A percentile compares a stretch with the other conserved stretches of the same genome.
Evolutionary conservation across 371 early-diverging fungal species (phyloP).

Genomic region (Mycotypha africana): DNA sequence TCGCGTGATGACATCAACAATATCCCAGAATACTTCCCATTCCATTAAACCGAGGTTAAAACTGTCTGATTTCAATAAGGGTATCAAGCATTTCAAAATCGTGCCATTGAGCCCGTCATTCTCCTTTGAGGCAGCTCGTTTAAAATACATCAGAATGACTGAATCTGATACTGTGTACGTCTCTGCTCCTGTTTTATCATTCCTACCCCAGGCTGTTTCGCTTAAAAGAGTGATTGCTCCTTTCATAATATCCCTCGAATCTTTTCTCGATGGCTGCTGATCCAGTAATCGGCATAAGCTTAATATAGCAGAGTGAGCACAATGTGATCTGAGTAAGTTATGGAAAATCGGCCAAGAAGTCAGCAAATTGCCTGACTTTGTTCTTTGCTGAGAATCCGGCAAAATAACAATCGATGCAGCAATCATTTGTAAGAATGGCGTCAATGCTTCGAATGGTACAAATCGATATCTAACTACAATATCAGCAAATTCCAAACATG

Average conservation of each 20-base stretch:
- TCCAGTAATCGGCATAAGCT: constrained; percentile 53
- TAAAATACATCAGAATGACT: constrained; percentile 31
- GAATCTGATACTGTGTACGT: constrained; percentile 31
- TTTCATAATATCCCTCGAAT: constrained; percentile 24
- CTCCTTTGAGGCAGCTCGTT: constrained; percentile 19
- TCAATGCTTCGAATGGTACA: constrained; percentile 54
- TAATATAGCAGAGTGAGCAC: constrained; percentile 56
- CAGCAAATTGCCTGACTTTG: constrained; percentile 14
- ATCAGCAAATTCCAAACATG: constrained; percentile 61
- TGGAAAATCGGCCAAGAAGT: constrained; percentile 56
- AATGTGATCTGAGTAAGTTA: constrained; percentile 63
- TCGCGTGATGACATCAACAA: constrained; percentile 22
- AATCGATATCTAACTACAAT: constrained; percentile 67
- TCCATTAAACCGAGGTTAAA: constrained; percentile 28
- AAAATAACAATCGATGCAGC: constrained; percentile 42
- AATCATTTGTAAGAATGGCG: constrained; percentile 51
- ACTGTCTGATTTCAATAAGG: constrained; percentile 10
- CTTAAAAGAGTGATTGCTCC: constrained; percentile 55
- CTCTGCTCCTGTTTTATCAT: constrained; percentile 17
- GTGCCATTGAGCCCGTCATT: constrained; percentile 19
- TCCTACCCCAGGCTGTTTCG: constrained; percentile 51
- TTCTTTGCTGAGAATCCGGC: neutral
- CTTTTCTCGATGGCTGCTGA: constrained; percentile 17
- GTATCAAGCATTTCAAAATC: constrained; percentile 17
- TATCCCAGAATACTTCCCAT: constrained; percentile 46